These are phyloP conservation scores for Corylus heterophylla DNA, from an alignment of 306 rosid species.

Conservation along the genomic window DNA sequence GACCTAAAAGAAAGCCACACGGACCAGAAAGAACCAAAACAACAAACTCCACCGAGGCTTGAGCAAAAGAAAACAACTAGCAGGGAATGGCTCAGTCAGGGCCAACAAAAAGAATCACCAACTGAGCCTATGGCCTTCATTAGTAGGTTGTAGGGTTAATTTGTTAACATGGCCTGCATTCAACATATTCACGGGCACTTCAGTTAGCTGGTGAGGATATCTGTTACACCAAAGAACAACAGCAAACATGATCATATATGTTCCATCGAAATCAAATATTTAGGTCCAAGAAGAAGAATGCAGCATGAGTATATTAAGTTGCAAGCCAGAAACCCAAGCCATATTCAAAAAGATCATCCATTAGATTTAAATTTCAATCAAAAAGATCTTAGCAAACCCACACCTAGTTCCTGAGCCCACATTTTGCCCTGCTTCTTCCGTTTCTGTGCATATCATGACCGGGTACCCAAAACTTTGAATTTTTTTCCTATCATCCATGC, in stretches of 20 bases:
- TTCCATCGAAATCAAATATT: not conserved
- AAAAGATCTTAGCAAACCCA: not conserved
- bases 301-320: not conserved
- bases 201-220: not conserved
- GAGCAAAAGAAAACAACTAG: not conserved
- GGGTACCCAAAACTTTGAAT: not conserved
- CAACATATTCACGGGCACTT: not conserved
- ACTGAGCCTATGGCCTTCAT: not conserved
- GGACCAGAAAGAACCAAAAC: not conserved
- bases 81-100: not conserved
- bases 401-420: not conserved
- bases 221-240: not conserved
- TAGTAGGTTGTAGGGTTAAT: not conserved
- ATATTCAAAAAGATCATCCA: not conserved
- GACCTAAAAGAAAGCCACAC: too few relatives aligned
- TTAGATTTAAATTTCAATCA: too few relatives aligned
- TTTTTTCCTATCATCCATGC: not conserved
- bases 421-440: too few relatives aligned
- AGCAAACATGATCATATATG: not conserved
- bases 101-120: not conserved
- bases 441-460: not conserved
- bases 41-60: not conserved
- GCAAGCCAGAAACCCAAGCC: not conserved
- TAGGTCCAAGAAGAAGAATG: not conserved
- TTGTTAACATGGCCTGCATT: not conserved